These are phyloP conservation scores for Geranium brycei DNA, from an alignment of 345 rosid genomes.

Conservation along the genomic window DNA sequence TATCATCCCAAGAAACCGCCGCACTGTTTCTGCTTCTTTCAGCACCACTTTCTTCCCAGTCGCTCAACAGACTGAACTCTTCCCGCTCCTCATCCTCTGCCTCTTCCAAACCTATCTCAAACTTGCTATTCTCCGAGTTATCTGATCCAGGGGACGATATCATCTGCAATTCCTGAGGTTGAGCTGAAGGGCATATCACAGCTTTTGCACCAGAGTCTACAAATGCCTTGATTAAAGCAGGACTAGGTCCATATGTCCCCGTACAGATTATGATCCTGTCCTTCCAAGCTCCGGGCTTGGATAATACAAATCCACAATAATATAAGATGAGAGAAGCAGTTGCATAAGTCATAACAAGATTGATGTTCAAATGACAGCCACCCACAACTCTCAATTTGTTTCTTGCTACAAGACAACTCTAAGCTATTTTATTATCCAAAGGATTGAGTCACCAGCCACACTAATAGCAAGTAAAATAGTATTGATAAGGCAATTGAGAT, in stretches of 20 bases:
- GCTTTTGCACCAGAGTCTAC: constrained; percentile 88
- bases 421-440: too few species aligned
- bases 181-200: constrained; percentile 56
- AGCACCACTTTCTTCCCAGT: constrained; percentile 87
- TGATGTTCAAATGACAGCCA: not conserved
- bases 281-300: constrained; percentile 92
- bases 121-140: constrained; percentile 55
- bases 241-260: constrained; percentile 67
- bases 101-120: constrained; percentile 90
- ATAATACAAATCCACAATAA: constrained; percentile 4
- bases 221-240: constrained; percentile 47
- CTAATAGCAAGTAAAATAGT: not conserved
- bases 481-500: not conserved
- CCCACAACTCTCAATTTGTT: too few species aligned
- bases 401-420: too few species aligned
- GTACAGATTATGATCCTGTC: constrained; percentile 83
- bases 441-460: not conserved
- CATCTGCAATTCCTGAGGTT: constrained; percentile 50
- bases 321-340: not conserved
- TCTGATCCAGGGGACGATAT: constrained; percentile 34
- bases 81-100: constrained; percentile 60
- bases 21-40: constrained; percentile 31
- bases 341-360: not conserved
- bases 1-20: constrained; percentile 50
- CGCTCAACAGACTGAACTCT: constrained; percentile 58